These are phyloP conservation scores for Moelleriella libera DNA, from an alignment of 2,329 filamentous ascomycete species.

Conservation along the genomic window DNA sequence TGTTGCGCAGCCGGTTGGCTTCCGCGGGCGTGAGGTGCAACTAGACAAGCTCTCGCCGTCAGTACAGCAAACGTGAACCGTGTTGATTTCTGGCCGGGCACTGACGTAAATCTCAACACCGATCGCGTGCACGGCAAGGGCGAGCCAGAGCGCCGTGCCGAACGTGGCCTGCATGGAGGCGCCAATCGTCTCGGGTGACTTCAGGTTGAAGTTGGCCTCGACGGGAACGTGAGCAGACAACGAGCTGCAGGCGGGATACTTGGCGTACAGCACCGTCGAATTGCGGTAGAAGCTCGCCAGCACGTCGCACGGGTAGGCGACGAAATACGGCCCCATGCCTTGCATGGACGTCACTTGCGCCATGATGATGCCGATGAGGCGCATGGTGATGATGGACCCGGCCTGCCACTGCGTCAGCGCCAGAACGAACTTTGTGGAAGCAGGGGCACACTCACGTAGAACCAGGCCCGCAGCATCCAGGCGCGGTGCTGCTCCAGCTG, in stretches of 20 bases:
- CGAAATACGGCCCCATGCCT: slow-evolving; percentile 10
- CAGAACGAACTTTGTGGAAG: background rate
- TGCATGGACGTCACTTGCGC: slow-evolving; percentile 20
- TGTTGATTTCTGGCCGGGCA: background rate
- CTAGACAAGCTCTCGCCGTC: slow-evolving; percentile 12
- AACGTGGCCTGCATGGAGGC: slow-evolving; percentile 31
- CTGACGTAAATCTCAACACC: slow-evolving; percentile 32
- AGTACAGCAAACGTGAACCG: background rate
- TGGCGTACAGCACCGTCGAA: slow-evolving; percentile 9
- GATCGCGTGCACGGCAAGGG: slow-evolving; percentile 32
- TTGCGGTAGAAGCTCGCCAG: slow-evolving; percentile 22
- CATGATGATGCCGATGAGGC: slow-evolving; percentile 28
- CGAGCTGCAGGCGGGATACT: slow-evolving; percentile 28
- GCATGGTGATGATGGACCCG: slow-evolving; percentile 32
- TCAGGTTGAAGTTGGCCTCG: slow-evolving; percentile 11
- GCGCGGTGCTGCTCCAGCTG: slow-evolving; percentile 48
- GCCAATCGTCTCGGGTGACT: slow-evolving; percentile 13
- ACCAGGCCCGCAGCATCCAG: slow-evolving; percentile 46
- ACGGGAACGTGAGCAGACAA: slow-evolving; percentile 13
- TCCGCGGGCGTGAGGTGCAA: slow-evolving; percentile 39
- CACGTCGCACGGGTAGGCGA: slow-evolving; percentile 27
- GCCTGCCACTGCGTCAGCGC: slow-evolving; percentile 14
- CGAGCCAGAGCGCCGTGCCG: slow-evolving; percentile 36
- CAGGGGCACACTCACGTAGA: slow-evolving; percentile 20
- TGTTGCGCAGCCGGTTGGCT: slow-evolving; percentile 34